phyloP scores from a whole-genome alignment of 202 grass and related monocot species.

The Brachypodium distachyon region DNA sequence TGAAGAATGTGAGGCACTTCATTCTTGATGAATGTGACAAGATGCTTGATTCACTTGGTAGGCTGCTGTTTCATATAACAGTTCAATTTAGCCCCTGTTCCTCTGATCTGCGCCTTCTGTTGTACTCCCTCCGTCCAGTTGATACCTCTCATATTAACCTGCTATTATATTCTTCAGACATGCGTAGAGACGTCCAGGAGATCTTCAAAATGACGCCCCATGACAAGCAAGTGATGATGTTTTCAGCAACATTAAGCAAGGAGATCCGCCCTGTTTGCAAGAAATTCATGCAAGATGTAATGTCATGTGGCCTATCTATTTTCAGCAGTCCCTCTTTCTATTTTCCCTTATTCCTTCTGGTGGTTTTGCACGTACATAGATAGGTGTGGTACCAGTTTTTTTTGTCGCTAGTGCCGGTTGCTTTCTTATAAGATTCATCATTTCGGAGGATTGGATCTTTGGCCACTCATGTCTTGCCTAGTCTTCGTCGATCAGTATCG shows the following conservation, averaged over 20 bases:
- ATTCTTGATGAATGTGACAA: constrained; percentile 98
- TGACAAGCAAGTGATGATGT: constrained; percentile 98
- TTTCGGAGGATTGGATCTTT: too few relatives aligned
- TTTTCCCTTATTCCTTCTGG: constrained; percentile 14
- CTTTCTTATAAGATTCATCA: too few relatives aligned
- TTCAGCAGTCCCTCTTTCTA: constrained; percentile 35
- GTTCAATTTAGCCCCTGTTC: too few relatives aligned
- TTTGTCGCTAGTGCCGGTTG: too few relatives aligned
- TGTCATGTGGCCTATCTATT: constrained; percentile 49
- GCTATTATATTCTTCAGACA: constrained; percentile 44
- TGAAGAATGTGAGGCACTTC: constrained; percentile 97
- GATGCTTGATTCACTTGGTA: constrained; percentile 94
- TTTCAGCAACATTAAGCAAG: constrained; percentile 92
- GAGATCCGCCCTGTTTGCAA: constrained; percentile 94
- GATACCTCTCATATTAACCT: not conserved
- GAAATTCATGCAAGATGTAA: constrained; percentile 99
- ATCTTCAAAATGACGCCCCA: constrained; percentile 97
- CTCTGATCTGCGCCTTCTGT: too few relatives aligned
- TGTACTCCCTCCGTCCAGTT: too few relatives aligned
- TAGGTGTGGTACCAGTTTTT: not conserved
- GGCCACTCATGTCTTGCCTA: not conserved
- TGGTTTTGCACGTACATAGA: not conserved
- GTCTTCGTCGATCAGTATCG: not conserved
- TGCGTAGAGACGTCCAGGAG: constrained; percentile 89
- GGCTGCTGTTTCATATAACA: not conserved